Base-by-base conservation (phyloP, 2,329 filamentous ascomycete genomes). In the Fusarium pseudonygamai region DNA sequence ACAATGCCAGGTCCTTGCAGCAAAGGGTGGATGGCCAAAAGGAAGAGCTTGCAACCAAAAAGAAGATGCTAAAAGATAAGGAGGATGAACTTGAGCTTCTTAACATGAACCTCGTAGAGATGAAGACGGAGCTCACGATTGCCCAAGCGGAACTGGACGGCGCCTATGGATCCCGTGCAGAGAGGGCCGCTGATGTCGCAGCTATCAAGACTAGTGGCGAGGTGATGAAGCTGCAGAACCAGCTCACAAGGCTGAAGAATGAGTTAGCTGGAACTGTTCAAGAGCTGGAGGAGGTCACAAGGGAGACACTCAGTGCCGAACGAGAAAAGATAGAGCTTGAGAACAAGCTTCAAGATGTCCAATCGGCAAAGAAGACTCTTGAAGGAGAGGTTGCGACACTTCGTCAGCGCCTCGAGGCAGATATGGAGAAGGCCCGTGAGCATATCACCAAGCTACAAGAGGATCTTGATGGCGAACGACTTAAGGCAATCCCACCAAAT, bases 91-190 rank as follows among this genome's bases (percentile, higher is more conserved):
- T 88, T 40, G 87, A 88, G 57, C 80, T 82, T 61, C 82, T 88
- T 60, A 87, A 87, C 79, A 82, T 85, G 77, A 84, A 85, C 76
- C 79, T 90, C 61, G 86, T 87, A 39, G 88, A 90, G 80, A 84
- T 89, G 78, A 90, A 90, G 84, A 90, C 88, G 60, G 89, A 91
- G 76, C 83, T 89, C 67, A 89, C 88, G 50, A 86, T 90, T 75
- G 87, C 88, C 57, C 87, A 88, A 77, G 89, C 89, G 24, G 89
- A 91, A 79, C 85, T 91, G 36, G 89, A 91, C 71, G 88, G 88
- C 64, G 89, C 89, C 32, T 90, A 90, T 78, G 89, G 89, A 64
- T 86, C 87, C 64, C 86, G 88, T 67, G 85, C 87, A 65, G 85
- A 91, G 80, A 87, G 89, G 28, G 88, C 89, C 26, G 86, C 87